These are phyloP conservation scores for Leptographium wingfieldii DNA, from an alignment of 2,329 filamentous ascomycete genomes.

Conservation along the genomic window DNA sequence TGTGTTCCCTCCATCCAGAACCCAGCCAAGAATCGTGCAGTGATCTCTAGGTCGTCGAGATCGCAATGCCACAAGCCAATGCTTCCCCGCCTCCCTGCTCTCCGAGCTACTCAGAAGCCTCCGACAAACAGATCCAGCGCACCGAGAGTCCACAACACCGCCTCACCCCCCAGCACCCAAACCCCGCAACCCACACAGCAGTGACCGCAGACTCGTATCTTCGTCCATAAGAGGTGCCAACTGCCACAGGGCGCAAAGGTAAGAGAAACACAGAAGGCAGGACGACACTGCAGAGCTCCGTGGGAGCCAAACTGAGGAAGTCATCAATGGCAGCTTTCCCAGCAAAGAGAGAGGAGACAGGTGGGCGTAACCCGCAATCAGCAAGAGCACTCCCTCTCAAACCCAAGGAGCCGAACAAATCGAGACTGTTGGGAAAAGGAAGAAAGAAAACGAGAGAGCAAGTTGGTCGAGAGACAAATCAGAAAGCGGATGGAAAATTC, in stretches of 20 bases:
- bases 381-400: conserved; percentile 8
- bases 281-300: background rate
- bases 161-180: conserved; percentile 11
- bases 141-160: background rate
- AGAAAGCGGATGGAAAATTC: background rate
- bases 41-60: conserved; percentile 5
- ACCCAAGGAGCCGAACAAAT: background rate
- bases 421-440: background rate
- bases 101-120: background rate
- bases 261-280: background rate
- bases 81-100: background rate
- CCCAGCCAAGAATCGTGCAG: background rate
- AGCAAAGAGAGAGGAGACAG: background rate
- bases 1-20: background rate
- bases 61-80: conserved; percentile 4
- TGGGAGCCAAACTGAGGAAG: background rate
- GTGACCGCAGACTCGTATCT: conserved; percentile 72
- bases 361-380: background rate
- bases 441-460: background rate
- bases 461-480: conserved; percentile 1
- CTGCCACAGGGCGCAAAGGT: background rate
- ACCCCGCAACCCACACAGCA: conserved; percentile 3
- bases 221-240: conserved; percentile 46
- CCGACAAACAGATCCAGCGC: conserved; percentile 3
- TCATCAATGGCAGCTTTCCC: background rate